Percentiles rank a stretch among this genome's conserved stretches.
Evolutionary conservation across 306 rosid species (phyloP).

Genomic region (Cicer yamashitae): DNA sequence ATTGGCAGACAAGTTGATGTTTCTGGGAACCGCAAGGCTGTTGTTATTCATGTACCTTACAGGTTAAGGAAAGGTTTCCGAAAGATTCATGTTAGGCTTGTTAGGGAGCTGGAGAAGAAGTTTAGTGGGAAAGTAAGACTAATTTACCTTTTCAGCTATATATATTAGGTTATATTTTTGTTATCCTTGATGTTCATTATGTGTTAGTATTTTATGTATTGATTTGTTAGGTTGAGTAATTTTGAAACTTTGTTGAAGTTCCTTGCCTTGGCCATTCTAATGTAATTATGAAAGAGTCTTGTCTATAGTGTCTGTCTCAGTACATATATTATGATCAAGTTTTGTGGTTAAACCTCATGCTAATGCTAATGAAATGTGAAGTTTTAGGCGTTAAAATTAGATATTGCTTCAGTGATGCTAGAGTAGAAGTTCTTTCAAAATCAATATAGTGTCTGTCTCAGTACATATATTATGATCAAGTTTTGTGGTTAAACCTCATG

Average conservation of each 20-base stretch:
- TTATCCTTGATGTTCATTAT: neutral
- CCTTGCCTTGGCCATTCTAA: neutral
- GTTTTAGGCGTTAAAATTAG: too few relatives aligned
- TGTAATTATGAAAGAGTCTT: neutral
- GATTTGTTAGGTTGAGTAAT: neutral
- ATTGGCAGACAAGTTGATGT: conserved; percentile 75
- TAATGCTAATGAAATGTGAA: neutral
- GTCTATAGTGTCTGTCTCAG: too few relatives aligned
- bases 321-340: too few relatives aligned
- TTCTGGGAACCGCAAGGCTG: conserved; percentile 84
- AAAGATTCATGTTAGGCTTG: conserved; percentile 84
- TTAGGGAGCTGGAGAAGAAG: conserved; percentile 96
- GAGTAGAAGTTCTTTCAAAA: neutral
- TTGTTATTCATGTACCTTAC: conserved; percentile 80
- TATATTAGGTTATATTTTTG: neutral
- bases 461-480: too few relatives aligned
- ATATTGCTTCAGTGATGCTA: neutral
- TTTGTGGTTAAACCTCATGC: too few relatives aligned
- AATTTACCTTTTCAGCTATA: neutral
- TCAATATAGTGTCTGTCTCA: too few relatives aligned
- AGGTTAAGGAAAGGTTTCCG: conserved; percentile 84
- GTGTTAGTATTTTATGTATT: neutral
- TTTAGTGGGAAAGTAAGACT: conserved; percentile 83
- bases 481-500: too few relatives aligned
- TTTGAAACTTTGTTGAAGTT: neutral